Percentiles rank a stretch among this genome's conserved stretches.
phyloP scores from a whole-genome alignment of 2,329 filamentous ascomycete genomes.

The Curvularia spicifera region DNA sequence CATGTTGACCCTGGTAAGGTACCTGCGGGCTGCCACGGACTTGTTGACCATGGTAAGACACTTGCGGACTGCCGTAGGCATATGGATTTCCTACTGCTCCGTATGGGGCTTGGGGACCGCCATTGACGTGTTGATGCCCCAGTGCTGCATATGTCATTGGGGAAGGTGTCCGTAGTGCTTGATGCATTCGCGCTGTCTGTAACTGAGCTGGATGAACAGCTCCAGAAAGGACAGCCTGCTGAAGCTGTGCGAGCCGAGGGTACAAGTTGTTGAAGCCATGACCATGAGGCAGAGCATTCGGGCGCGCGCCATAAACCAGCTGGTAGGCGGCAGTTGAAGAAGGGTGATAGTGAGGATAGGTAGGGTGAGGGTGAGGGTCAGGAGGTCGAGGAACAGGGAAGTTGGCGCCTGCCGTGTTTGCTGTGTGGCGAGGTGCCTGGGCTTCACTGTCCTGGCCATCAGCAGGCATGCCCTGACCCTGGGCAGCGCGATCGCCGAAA shows the following conservation, averaged over 20 bases:
- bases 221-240: neutral
- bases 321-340: neutral
- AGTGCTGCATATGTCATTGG: too few relatives aligned
- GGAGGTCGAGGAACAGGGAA: conserved; percentile 5
- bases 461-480: conserved; percentile 1
- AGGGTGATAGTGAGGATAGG: neutral
- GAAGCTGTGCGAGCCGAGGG: conserved; percentile 1
- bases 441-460: conserved; percentile 1
- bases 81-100: too few relatives aligned
- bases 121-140: too few relatives aligned
- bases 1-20: neutral
- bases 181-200: too few relatives aligned
- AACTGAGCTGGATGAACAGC: too few relatives aligned
- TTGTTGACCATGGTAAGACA: too few relatives aligned
- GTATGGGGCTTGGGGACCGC: too few relatives aligned
- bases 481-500: conserved; percentile 3
- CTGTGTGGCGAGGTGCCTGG: neutral
- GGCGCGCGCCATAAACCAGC: neutral
- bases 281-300: conserved; percentile 11
- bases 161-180: too few relatives aligned
- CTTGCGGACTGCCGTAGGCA: too few relatives aligned
- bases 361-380: neutral
- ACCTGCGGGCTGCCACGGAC: too few relatives aligned
- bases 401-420: neutral
- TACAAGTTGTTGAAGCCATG: neutral